Evolutionary conservation across 2,329 filamentous ascomycete species (phyloP).

Genomic region (Talaromyces sp.): DNA sequence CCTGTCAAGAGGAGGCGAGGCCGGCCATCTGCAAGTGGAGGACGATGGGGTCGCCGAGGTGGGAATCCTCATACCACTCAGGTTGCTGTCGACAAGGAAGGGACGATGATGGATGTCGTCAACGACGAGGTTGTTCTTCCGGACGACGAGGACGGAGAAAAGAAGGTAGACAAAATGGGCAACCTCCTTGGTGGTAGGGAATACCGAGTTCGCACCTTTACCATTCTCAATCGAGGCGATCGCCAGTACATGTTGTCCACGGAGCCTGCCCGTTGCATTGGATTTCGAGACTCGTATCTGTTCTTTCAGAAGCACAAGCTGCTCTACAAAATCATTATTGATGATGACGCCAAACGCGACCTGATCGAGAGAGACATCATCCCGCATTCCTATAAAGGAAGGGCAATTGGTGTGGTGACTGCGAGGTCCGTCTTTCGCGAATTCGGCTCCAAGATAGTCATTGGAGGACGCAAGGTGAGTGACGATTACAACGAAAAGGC

Average conservation of each 20-base stretch:
- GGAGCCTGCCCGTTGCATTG: conserved; percentile 91
- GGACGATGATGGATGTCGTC: conserved; percentile 82
- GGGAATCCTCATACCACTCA: conserved; percentile 72
- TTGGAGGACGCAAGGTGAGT: conserved; percentile 77
- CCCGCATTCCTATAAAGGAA: conserved; percentile 96
- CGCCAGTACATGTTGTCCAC: conserved; percentile 97
- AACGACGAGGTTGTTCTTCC: conserved; percentile 89
- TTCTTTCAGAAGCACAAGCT: conserved; percentile 98
- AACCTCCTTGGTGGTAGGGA: conserved; percentile 78
- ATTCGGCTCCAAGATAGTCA: conserved; percentile 89
- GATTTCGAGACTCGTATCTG: conserved; percentile 95
- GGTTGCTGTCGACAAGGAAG: conserved; percentile 88
- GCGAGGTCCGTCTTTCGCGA: conserved; percentile 95
- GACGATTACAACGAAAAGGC: conserved; percentile 86
- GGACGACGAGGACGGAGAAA: conserved; percentile 81
- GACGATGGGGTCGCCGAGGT: conserved; percentile 70
- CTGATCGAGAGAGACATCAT: conserved; percentile 94
- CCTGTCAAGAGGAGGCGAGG: conserved; percentile 57
- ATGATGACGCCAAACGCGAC: conserved; percentile 94
- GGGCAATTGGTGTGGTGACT: conserved; percentile 93
- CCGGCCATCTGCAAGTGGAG: conserved; percentile 50
- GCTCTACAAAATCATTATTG: conserved; percentile 96
- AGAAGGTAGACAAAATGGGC: conserved; percentile 87
- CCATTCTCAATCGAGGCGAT: conserved; percentile 74
- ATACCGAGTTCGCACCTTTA: conserved; percentile 94